Evolutionary conservation across 2,329 filamentous ascomycete genomes (phyloP).

Genomic region (Fusarium ramigenum): DNA sequence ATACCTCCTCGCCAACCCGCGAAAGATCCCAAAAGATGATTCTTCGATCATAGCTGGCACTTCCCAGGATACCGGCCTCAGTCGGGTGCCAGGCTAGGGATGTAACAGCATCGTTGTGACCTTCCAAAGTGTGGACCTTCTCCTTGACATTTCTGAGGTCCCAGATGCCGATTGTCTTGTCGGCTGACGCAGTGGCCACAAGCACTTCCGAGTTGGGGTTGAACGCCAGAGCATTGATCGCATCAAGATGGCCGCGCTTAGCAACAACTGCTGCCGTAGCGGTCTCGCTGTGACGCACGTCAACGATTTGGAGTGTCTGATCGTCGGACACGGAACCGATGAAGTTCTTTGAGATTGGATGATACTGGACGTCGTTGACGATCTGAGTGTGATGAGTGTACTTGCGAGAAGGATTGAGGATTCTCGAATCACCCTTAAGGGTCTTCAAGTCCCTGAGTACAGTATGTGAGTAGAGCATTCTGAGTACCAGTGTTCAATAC

Average conservation of each 20-base stretch:
- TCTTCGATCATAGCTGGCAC: constrained; percentile 89
- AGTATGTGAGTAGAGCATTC: constrained; percentile 20
- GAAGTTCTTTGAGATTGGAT: constrained; percentile 83
- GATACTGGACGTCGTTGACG: constrained; percentile 97
- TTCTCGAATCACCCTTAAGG: constrained; percentile 74
- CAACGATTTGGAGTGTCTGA: constrained; percentile 89
- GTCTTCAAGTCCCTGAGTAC: constrained; percentile 77
- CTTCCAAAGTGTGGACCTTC: constrained; percentile 89
- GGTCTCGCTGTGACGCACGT: constrained; percentile 75
- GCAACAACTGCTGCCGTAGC: constrained; percentile 75
- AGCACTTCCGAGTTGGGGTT: constrained; percentile 91
- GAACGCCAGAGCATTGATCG: constrained; percentile 95
- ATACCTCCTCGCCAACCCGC: constrained; percentile 91
- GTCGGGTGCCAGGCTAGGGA: constrained; percentile 95
- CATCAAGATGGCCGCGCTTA: constrained; percentile 82
- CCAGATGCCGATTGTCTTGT: constrained; percentile 96
- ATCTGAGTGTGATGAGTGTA: constrained; percentile 91
- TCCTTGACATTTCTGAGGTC: constrained; percentile 90
- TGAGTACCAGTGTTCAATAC: constrained; percentile 39
- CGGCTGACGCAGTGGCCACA: constrained; percentile 90
- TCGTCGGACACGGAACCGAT: constrained; percentile 97
- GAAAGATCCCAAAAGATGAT: constrained; percentile 98
- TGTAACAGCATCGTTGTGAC: constrained; percentile 89
- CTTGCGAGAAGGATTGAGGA: constrained; percentile 74
- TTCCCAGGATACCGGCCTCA: constrained; percentile 87